Percentiles rank a stretch among this genome's conserved stretches.
phyloP scores from a whole-genome alignment of 495 filamentous ascomycete genomes.

The Annulohypoxylon maeteangense region DNA sequence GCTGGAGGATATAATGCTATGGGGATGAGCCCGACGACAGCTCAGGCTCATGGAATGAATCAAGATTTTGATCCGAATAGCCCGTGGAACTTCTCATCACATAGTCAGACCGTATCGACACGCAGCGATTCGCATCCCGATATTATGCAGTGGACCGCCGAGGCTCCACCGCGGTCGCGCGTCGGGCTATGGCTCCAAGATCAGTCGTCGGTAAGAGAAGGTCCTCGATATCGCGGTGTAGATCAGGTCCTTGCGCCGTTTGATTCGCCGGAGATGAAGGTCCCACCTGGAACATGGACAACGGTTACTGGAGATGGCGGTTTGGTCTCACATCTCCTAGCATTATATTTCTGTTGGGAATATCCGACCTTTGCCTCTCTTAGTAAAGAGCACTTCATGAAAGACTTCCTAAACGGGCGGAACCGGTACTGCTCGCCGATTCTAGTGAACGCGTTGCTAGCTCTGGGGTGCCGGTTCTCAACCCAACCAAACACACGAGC shows the following conservation, averaged over 20 bases:
- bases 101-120: slow-evolving; percentile 52
- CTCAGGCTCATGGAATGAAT: slow-evolving; percentile 40
- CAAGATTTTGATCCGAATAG: slow-evolving; percentile 54
- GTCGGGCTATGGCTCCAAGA: slow-evolving; percentile 55
- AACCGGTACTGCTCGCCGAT: slow-evolving; percentile 75
- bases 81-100: slow-evolving; percentile 56
- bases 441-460: slow-evolving; percentile 78
- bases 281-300: slow-evolving; percentile 66
- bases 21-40: slow-evolving; percentile 33
- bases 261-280: slow-evolving; percentile 49
- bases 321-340: slow-evolving; percentile 71
- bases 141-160: slow-evolving; percentile 52
- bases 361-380: slow-evolving; percentile 79
- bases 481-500: slow-evolving; percentile 69
- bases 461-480: slow-evolving; percentile 78
- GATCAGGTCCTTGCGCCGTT: slow-evolving; percentile 53
- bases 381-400: slow-evolving; percentile 75
- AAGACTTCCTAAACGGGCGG: slow-evolving; percentile 67
- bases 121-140: slow-evolving; percentile 55
- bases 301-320: slow-evolving; percentile 64
- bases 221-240: slow-evolving; percentile 44
- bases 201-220: slow-evolving; percentile 36
- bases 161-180: slow-evolving; percentile 51
- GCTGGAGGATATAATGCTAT: slow-evolving; percentile 37
- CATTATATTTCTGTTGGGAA: slow-evolving; percentile 84